Evolutionary conservation across 2,329 filamentous ascomycete genomes (phyloP), one percentile per base, ranked within the genome.

Genomic region (Septoria linicola): DNA sequence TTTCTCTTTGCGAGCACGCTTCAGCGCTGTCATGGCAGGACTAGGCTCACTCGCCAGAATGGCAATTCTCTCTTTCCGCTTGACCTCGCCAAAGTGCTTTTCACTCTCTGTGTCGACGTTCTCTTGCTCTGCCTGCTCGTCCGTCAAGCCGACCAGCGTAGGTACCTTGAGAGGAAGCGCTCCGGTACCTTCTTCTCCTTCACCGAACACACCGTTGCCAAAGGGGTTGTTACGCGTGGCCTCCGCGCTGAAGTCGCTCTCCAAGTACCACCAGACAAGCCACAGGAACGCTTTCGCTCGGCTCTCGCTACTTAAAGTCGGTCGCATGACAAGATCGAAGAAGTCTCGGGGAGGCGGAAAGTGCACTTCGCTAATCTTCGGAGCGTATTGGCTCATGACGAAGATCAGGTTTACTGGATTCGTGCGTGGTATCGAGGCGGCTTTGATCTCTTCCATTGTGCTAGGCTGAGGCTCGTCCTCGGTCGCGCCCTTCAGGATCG

Each of bases 181-280:
- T 31, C 72, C 67, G 34, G 71, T 73, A 1, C 66, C 70, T 43
- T 68, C 64, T 51, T 64, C 63, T n/a, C 59, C 58, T 34, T 68
- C 63, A 17, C 84, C 8, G 76, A 68, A 62, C 47, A 70, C 68
- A n/a, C 76, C 76, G 8, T 68, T 69, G 0, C 93, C 93, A 63
- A 96, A 99, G 0, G 93, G 93, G 64, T 99, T 99, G 61, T 88
- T 85, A 41, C 89, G 80, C 37, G 89, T 92, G 49, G 88, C 89
- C 63, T 96, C 88, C 61, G 87, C 83, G 0, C 88, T 88, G 61
- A 96, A 97, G 68, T 96, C 89, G 21, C 91, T 96, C 69, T 99
- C 93, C 14, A 99, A 80, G 66, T 99, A 97, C 77, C 93, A 96
- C 93, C 93, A 99, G 84, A 99, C 95, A 57, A 99, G 76, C 93